Evolutionary conservation across 1,284 basidiomycete genomes (phyloP).

Genomic region (Cutaneotrichosporon sp.): DNA sequence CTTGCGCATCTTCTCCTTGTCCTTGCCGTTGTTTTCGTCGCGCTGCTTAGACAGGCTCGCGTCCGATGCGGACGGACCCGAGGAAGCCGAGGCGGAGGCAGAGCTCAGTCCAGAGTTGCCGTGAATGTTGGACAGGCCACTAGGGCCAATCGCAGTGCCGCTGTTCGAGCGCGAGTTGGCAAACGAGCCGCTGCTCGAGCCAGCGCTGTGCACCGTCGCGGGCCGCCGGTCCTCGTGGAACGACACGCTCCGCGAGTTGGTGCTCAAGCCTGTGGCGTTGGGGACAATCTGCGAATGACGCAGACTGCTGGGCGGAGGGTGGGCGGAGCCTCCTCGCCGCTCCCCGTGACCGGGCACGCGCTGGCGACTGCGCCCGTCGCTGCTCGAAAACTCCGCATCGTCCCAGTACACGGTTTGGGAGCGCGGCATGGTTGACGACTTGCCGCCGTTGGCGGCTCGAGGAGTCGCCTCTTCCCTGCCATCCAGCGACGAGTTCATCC

Average conservation of each 20-base stretch:
- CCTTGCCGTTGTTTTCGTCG: neutral
- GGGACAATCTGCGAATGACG: slow-evolving; percentile 26
- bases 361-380: neutral
- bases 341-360: neutral
- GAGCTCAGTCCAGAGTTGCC: slow-evolving; percentile 18
- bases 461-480: neutral
- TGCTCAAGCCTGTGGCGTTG: slow-evolving; percentile 14
- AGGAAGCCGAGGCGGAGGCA: slow-evolving; percentile 19
- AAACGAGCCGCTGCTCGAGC: slow-evolving; percentile 24
- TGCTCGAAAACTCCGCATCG: slow-evolving; percentile 37
- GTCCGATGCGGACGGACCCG: slow-evolving; percentile 9
- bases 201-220: slow-evolving; percentile 18
- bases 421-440: slow-evolving; percentile 21
- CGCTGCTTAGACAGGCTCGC: slow-evolving; percentile 11
- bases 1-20: slow-evolving; percentile 30
- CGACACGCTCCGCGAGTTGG: slow-evolving; percentile 23
- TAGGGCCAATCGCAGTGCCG: slow-evolving; percentile 20
- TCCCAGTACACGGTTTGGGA: slow-evolving; percentile 51
- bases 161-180: slow-evolving; percentile 21
- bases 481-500: slow-evolving; percentile 14
- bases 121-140: slow-evolving; percentile 9
- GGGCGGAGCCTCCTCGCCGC: neutral
- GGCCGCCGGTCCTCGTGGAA: slow-evolving; percentile 24
- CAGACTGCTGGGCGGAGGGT: slow-evolving; percentile 23
- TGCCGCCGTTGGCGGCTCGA: slow-evolving; percentile 7